A percentile compares a stretch with the other conserved stretches of the same genome.
Conservation (phyloP, 2,329 filamentous ascomycete genomes). For the Pseudogymnoascus verrucosus region DNA sequence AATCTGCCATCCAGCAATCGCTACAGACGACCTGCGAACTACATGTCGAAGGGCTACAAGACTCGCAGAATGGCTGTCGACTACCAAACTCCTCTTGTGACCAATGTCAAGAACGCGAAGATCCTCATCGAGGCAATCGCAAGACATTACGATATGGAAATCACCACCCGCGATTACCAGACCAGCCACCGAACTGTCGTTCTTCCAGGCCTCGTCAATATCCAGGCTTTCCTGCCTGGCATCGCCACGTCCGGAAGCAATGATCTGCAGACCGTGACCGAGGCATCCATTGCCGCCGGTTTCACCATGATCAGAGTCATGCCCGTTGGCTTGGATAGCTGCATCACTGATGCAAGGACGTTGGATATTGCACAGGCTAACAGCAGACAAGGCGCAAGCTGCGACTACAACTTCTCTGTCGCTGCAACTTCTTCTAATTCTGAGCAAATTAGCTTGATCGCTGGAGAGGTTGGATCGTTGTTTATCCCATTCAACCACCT, state of each 20-base stretch:
- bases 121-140: constrained; percentile 91
- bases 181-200: constrained; percentile 73
- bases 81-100: constrained; percentile 92
- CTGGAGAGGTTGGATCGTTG: constrained; percentile 66
- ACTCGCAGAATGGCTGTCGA: constrained; percentile 94
- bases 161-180: constrained; percentile 81
- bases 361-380: constrained; percentile 66
- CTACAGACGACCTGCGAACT: constrained; percentile 92
- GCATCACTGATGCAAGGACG: constrained; percentile 64
- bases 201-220: constrained; percentile 68
- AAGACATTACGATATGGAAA: constrained; percentile 75
- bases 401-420: constrained; percentile 75
- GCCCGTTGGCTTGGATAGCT: constrained; percentile 64
- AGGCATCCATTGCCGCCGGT: constrained; percentile 64
- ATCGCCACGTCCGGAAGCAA: constrained; percentile 55
- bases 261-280: constrained; percentile 63
- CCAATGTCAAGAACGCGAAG: constrained; percentile 99
- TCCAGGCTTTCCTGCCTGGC: constrained; percentile 72
- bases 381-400: constrained; percentile 57
- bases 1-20: constrained; percentile 98
- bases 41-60: constrained; percentile 96
- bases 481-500: constrained; percentile 76
- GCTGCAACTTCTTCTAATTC: constrained; percentile 66
- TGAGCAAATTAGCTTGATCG: constrained; percentile 65
- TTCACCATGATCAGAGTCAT: constrained; percentile 77